Evolutionary conservation across 257 asterid species (phyloP), one percentile per base, ranked within the genome.

Genomic region (Scutellaria galericulata): DNA sequence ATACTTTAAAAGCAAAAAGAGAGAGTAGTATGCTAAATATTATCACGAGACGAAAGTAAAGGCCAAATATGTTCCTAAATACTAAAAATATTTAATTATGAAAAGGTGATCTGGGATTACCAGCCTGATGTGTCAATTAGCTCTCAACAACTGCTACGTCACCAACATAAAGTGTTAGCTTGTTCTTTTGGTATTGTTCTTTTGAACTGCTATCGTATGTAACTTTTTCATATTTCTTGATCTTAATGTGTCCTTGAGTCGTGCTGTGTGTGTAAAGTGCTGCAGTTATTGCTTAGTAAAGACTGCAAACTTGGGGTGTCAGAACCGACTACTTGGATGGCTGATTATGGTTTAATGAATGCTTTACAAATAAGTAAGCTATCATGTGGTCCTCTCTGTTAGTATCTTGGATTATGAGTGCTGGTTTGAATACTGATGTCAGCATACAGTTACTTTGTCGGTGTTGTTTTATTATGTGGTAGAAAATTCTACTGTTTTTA

Each of bases 331-430:
- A 5, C 44, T 37, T 58, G 54, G 39, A n/a, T 68, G 63, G 40
- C 64, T 40, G 58, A 64, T 48, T 48, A 9, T 22, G 9, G 62
- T 57, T 62, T 64, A 48, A 55, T 61, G 47, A 46, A 57, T 68
- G 55, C 72, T 60, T 73, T 54, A 5, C 14, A 60, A 71, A 66
- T 22, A 65, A 56, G 77, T 64, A 42, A 77, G 48, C 45, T 58
- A 9, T 24, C 48, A 27, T 40, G 65, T 72, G 24, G 39, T 62
- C 56, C 35, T 20, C 65, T 68, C 51, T 60, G 18, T 14, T 10
- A 63, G 35, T 42, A 58, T 64, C 39, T 73, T 52, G 57, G 60
- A 39, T 57, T 42, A 51, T 7, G 18, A 52, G 47, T 44, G 71
- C 13, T 24, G 41, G 59, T 40, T 44, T 50, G 11, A 58, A 7